phyloP scores from a whole-genome alignment of 306 rosid genomes.

The Delonix regia region DNA sequence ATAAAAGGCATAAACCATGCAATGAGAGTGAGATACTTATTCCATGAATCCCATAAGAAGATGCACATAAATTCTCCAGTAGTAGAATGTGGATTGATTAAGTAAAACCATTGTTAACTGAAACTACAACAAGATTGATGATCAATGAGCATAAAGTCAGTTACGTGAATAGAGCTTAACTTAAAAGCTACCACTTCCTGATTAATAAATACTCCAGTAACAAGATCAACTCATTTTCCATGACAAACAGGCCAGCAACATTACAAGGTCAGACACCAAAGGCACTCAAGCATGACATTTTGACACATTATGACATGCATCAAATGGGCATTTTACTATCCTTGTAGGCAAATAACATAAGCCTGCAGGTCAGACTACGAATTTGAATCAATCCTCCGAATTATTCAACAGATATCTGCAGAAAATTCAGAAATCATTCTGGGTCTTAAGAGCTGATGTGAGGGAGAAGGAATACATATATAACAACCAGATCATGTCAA shows the following conservation, averaged over 20 bases:
- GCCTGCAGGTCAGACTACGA: not conserved
- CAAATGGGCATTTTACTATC: not conserved
- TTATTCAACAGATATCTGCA: not conserved
- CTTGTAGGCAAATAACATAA: not conserved
- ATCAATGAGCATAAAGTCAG: not conserved
- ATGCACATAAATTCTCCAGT: not conserved
- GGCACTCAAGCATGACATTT: not conserved
- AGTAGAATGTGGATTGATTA: slow-evolving; percentile 8
- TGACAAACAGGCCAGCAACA: not conserved
- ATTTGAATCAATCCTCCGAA: not conserved
- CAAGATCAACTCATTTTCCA: slow-evolving; percentile 24
- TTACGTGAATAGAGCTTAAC: not conserved
- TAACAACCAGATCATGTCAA: not conserved
- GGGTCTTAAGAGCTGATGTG: not conserved
- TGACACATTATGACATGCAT: not conserved
- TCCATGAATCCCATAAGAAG: not conserved
- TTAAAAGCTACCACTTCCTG: not conserved
- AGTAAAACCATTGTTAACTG: not conserved
- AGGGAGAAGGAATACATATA: not conserved
- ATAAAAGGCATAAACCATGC: slow-evolving; percentile 14
- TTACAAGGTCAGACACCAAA: not conserved
- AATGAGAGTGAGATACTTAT: slow-evolving; percentile 9
- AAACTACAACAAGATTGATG: slow-evolving; percentile 8
- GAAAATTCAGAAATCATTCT: not conserved
- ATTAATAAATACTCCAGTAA: not conserved